A percentile compares a stretch with the other conserved stretches of the same genome.
Evolutionary conservation across 345 rosid species (phyloP).

Genomic region (Camelina hispida): DNA sequence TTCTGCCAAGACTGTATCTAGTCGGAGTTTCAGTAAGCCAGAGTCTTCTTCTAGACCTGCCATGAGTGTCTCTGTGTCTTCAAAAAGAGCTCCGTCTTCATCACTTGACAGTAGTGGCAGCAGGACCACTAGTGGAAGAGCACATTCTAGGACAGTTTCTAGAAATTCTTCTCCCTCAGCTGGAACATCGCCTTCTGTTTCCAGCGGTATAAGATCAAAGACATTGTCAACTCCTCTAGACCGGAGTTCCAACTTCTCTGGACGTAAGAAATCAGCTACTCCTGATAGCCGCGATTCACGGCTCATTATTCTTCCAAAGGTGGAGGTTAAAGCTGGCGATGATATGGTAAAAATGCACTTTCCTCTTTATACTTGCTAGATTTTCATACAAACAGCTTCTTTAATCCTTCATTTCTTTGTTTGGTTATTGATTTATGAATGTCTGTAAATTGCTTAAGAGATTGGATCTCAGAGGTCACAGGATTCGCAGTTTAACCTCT

Average conservation of each 20-base stretch:
- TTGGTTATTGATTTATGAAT: constrained; percentile 28
- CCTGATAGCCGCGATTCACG: constrained; percentile 78
- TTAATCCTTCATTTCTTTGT: constrained; percentile 5
- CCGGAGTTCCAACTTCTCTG: constrained; percentile 72
- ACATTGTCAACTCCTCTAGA: constrained; percentile 68
- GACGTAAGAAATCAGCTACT: constrained; percentile 61
- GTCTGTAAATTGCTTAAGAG: constrained; percentile 59
- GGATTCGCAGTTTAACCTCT: constrained; percentile 78
- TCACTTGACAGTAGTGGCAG: constrained; percentile 69
- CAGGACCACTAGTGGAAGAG: constrained; percentile 51
- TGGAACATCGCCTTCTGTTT: constrained; percentile 63
- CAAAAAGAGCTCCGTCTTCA: constrained; percentile 60
- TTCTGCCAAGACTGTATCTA: constrained; percentile 54
- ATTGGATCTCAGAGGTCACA: constrained; percentile 96
- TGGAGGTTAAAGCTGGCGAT: constrained; percentile 91
- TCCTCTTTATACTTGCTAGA: constrained; percentile 11
- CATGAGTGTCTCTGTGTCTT: constrained; percentile 56
- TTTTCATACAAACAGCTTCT: constrained; percentile 4
- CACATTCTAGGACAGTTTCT: constrained; percentile 54
- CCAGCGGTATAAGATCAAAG: constrained; percentile 69
- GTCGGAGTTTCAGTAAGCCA: constrained; percentile 52
- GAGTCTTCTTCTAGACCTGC: constrained; percentile 60
- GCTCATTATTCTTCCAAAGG: constrained; percentile 89
- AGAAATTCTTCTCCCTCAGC: constrained; percentile 68
- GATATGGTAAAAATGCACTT: constrained; percentile 72